Conservation (phyloP, 116 monocot genomes). For the Papilionanthe hybrid region DNA sequence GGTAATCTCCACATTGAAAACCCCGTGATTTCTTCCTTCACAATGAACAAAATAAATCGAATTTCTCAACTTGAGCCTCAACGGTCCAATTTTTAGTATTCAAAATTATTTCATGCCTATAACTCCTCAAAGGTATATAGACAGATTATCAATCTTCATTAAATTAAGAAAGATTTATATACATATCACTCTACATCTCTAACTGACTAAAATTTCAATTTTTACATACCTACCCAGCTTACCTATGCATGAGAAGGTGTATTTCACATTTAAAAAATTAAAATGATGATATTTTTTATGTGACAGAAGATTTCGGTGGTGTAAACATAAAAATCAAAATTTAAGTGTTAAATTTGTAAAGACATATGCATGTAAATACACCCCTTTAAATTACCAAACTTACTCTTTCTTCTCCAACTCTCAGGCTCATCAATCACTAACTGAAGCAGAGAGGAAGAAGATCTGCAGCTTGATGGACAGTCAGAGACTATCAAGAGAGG, state of each 20-base stretch:
- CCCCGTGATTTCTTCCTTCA: background rate
- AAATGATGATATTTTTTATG: no score
- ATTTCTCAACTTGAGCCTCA: background rate
- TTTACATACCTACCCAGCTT: no score
- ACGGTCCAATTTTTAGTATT: background rate
- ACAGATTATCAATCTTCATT: background rate
- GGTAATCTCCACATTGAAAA: background rate
- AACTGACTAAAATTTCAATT: no score
- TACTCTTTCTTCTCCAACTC: background rate
- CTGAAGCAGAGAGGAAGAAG: slow-evolving; percentile 66
- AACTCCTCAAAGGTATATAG: background rate
- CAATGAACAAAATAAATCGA: background rate
- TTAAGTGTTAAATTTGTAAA: no score
- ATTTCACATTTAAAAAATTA: no score
- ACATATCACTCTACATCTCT: no score
- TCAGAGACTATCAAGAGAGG: slow-evolving; percentile 81
- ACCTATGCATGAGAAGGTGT: no score
- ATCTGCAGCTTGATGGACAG: slow-evolving; percentile 78
- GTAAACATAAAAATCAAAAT: no score
- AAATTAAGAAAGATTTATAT: no score
- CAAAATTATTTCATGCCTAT: background rate
- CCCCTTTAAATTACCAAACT: background rate
- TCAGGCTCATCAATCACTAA: slow-evolving; percentile 72
- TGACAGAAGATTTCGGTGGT: no score
- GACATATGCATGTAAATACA: no score